phyloP scores from a whole-genome alignment of 1,284 basidiomycete species.

The Ceratobasidium sp. region DNA sequence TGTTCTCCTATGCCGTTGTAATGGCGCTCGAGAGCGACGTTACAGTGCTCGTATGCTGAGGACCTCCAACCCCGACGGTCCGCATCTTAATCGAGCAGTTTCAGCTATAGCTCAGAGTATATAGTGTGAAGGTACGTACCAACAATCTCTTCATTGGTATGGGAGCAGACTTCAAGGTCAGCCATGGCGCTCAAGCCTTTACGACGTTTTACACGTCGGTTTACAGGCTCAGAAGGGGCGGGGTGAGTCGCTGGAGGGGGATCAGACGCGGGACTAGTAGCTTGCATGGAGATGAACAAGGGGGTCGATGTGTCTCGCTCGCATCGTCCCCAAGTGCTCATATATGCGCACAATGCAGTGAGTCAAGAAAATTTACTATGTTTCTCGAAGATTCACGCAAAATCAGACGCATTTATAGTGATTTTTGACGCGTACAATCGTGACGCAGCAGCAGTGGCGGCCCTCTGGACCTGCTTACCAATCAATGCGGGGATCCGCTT shows the following conservation, averaged over 20 bases:
- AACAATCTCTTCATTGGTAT: background rate
- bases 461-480: too few species aligned
- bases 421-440: too few species aligned
- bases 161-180: slow-evolving; percentile 16
- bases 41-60: slow-evolving; percentile 11
- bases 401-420: too few species aligned
- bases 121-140: background rate
- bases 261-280: background rate
- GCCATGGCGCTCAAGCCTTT: slow-evolving; percentile 13
- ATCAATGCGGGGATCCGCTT: too few species aligned
- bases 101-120: too few species aligned
- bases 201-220: slow-evolving; percentile 2
- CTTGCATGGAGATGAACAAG: slow-evolving; percentile 4
- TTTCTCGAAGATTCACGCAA: too few species aligned
- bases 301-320: background rate
- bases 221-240: slow-evolving; percentile 9
- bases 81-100: background rate
- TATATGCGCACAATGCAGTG: too few species aligned
- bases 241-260: background rate
- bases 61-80: background rate
- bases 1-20: background rate
- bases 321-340: too few species aligned
- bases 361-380: too few species aligned
- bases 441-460: too few species aligned
- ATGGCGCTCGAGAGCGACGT: slow-evolving; percentile 5